These are phyloP conservation scores for Cardamine chenopodiifolia DNA, from an alignment of 345 rosid species.

Conservation along the genomic window DNA sequence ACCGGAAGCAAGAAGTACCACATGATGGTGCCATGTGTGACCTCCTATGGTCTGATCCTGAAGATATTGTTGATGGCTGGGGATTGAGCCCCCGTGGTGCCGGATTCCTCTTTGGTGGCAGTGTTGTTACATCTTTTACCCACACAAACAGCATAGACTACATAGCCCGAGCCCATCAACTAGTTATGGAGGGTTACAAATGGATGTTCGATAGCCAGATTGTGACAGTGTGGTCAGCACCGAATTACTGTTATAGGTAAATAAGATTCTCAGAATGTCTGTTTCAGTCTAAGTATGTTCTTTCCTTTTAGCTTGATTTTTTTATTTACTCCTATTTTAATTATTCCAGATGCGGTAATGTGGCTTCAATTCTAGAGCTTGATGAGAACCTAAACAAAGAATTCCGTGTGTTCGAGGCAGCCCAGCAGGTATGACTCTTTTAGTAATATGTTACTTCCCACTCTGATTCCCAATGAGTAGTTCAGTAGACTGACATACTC, in stretches of 20 bases:
- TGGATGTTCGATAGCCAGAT: conserved; percentile 96
- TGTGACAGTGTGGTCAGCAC: conserved; percentile 99
- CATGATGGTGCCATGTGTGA: conserved; percentile 99
- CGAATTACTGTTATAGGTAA: conserved; percentile 98
- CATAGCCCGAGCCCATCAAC: conserved; percentile 92
- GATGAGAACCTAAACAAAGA: conserved; percentile 79
- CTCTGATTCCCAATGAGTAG: neutral
- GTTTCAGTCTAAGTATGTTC: neutral
- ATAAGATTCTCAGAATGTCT: conserved; percentile 2
- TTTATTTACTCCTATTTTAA: conserved; percentile 20
- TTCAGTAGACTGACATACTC: conserved; percentile 8
- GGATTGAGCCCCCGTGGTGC: conserved; percentile 99
- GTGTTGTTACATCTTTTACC: conserved; percentile 85
- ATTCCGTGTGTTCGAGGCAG: conserved; percentile 96
- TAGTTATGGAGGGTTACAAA: conserved; percentile 98
- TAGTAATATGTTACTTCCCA: neutral
- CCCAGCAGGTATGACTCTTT: conserved; percentile 66
- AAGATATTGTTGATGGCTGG: conserved; percentile 97
- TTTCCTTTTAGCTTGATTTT: conserved; percentile 1
- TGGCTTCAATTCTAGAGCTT: conserved; percentile 90
- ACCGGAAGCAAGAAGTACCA: conserved; percentile 98
- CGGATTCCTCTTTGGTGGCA: conserved; percentile 87
- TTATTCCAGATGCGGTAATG: conserved; percentile 84
- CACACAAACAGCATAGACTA: conserved; percentile 86
- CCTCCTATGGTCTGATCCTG: conserved; percentile 98